Percentiles rank a stretch among this genome's conserved stretches.
Evolutionary conservation across 345 rosid genomes (phyloP).

Genomic region (Populus euphratica): DNA sequence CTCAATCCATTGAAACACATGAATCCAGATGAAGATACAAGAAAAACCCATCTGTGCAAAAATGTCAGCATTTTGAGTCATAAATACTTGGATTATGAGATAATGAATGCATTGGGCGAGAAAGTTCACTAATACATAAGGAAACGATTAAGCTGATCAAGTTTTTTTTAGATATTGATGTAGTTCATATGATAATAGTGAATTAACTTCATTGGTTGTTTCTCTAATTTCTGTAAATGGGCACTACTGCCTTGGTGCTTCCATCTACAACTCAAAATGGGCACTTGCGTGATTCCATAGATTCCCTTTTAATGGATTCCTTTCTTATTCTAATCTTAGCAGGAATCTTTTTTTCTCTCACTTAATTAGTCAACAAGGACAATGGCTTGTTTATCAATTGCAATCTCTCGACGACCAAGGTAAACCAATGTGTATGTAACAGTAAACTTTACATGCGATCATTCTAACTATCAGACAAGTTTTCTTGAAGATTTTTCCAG

Average conservation of each 20-base stretch:
- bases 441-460: neutral
- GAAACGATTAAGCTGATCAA: neutral
- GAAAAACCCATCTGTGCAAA: slow-evolving; percentile 18
- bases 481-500: neutral
- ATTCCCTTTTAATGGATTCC: too few species aligned
- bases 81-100: neutral
- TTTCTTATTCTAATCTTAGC: too few species aligned
- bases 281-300: too few species aligned
- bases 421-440: neutral
- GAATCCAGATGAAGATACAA: neutral
- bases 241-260: neutral
- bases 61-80: neutral
- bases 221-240: too few species aligned
- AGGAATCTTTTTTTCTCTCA: too few species aligned
- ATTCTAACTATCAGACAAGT: neutral
- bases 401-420: too few species aligned
- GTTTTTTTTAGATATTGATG: neutral
- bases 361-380: too few species aligned
- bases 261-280: neutral
- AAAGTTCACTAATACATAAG: neutral
- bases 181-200: neutral
- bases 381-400: too few species aligned
- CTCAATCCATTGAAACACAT: slow-evolving; percentile 4
- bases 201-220: neutral
- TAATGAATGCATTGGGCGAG: neutral